Evolutionary conservation across 371 early-diverging fungal genomes (phyloP), one percentile per base, ranked within the genome.

Genomic region (Mycotypha africana): DNA sequence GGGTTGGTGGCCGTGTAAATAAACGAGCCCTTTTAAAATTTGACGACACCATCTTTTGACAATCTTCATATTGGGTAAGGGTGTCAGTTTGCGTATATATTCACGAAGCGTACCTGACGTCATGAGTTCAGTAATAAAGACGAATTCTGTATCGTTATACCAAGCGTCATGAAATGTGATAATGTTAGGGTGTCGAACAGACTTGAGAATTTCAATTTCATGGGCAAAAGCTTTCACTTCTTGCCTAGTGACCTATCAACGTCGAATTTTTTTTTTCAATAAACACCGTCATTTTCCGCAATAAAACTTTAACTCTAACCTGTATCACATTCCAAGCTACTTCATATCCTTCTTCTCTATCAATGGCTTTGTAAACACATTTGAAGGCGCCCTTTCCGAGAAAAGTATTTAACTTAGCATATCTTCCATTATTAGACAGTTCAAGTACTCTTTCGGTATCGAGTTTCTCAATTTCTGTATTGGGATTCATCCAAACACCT

Each of bases 41-140:
- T 92, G 89, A 4, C 86, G 69, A 35, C 79, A 83, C 90, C 88
- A 89, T 17, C 79, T 78, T 54, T 84, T 88, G 31, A 92, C 73
- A 24, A 92, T 84, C 51, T 88, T 88, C 44, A 81, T 82, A 42
- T 88, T 86, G 15, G 81, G 75, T 20, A 79, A 62, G 24, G 80
- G 80, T 16, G 79, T 78, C 2, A 86, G 66, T 59, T 88, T 88
- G 28, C 77, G 72, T 28, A 91, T 76, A 54, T 89, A 93, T 39
- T 76, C 74, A 57, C 89, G 84, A 40, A 87, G 64, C 2, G 91
- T 93, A 19, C 95, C 95, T 1, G 88, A 86, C 2, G 91, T 89
- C 94, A 95, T 95, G 45, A 93, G 73, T 56, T 95, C 96, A 4
- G 96, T 95, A 33, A 95, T 86, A 60, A 93, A 93, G 31, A 81